Evolutionary conservation across 2,329 filamentous ascomycete genomes (phyloP).

Genomic region (Penicillium digitatum): DNA sequence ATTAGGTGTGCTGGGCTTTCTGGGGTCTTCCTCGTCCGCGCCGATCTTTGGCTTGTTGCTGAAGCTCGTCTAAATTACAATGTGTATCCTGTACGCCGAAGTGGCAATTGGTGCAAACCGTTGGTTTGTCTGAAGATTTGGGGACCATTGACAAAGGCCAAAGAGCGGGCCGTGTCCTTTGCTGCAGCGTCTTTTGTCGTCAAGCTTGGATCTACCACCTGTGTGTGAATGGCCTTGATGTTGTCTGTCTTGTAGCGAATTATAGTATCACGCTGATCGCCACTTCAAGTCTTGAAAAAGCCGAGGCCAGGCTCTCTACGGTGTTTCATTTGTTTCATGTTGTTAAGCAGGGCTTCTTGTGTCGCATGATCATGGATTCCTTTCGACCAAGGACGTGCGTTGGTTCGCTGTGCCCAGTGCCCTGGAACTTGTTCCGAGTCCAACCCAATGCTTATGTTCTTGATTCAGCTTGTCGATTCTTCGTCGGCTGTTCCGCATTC

Average conservation of each 20-base stretch:
- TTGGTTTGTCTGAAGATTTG: not conserved
- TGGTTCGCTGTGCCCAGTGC: no score
- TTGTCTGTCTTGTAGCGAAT: not conserved
- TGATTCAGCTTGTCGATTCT: no score
- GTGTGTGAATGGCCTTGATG: not conserved
- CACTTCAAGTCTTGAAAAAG: not conserved
- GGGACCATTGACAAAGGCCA: not conserved
- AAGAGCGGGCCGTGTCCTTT: not conserved
- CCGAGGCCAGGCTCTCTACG: not conserved
- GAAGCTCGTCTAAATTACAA: not conserved
- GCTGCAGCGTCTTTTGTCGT: not conserved
- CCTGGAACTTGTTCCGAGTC: no score
- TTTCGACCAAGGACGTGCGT: no score
- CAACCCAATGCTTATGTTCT: no score
- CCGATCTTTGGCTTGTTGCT: not conserved
- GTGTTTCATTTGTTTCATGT: no score
- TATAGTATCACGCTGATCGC: not conserved
- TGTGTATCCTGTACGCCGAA: not conserved
- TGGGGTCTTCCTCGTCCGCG: not conserved
- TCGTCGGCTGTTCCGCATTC: no score
- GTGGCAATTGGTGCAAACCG: not conserved
- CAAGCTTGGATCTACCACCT: not conserved
- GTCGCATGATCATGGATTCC: no score
- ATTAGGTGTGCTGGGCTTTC: not conserved
- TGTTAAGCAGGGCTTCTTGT: no score